Base-by-base conservation (phyloP, 495 filamentous ascomycete genomes). In the Aspergillus olivimuriae region DNA sequence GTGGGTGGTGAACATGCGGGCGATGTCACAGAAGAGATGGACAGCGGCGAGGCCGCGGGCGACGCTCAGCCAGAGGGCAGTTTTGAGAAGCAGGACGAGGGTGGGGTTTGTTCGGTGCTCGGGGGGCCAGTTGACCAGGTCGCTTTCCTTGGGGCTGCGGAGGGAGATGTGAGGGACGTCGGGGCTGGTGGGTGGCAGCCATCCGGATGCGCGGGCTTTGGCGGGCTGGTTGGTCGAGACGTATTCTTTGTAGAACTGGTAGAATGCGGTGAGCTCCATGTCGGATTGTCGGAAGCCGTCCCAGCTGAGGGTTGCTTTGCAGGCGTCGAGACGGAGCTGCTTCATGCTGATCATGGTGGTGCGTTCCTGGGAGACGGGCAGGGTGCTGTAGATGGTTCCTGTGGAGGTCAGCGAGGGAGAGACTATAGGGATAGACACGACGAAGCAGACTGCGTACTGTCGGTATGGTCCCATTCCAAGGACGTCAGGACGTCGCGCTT, bases 261-360 rank as follows among this genome's bases (percentile, higher is more conserved):
- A 82, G n/a, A 67, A 73, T 2, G 71, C 73, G 12, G 77, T 79
- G 1, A 83, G 68, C 48, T 83, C 79, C 26, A 82, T 74, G 34
- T 83, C 82, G 47, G 69, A 75, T 17, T 68, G 68, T 16, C 60
- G 52, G 16, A 81, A 70, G 39, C 81, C 82, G 26, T 78, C 65
- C 18, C 64, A 61, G 43, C 17, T 30, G 11, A 56, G 32, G 0
- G 52, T 43, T 10, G 34, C 55, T 26, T 39, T 55, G 53, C 58
- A 62, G n/a, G 44, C 47, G 10, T 58, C 51, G 26, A 57, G 28
- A 4, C 58, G 55, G 38, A 43, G 30, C 17, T 57, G 46, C 18
- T 46, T 54, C 15, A 55, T 37, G 41, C 58, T 58, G 15, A 53
- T 21, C 4, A 48, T 39, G 9, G 46, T 18, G 4, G 38, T 47